Percentiles rank a stretch among this genome's conserved stretches.
These are phyloP conservation scores for Candida sp. DNA, from an alignment of 1,139 yeast species.

Conservation along the genomic window DNA sequence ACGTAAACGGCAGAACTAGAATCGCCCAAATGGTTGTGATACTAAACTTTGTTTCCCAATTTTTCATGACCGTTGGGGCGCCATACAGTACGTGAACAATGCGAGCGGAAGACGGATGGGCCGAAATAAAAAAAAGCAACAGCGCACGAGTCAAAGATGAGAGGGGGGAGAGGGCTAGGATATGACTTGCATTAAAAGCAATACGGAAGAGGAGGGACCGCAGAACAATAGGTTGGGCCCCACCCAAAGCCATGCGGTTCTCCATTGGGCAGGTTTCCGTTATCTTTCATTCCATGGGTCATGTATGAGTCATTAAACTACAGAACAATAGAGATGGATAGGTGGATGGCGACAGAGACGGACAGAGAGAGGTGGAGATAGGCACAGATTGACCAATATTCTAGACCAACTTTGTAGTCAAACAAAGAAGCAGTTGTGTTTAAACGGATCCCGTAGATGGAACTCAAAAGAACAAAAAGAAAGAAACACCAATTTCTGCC, in stretches of 20 bases:
- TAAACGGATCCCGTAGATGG: background rate
- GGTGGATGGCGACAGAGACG: background rate
- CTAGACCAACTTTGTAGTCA: background rate
- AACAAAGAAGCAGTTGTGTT: background rate
- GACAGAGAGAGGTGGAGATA: background rate
- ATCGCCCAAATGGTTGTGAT: background rate
- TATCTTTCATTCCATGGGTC: background rate
- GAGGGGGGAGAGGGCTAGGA: background rate
- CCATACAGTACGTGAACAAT: background rate
- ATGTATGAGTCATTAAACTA: background rate
- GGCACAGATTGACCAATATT: background rate
- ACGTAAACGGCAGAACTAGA: background rate
- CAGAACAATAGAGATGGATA: background rate
- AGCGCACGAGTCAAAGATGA: background rate
- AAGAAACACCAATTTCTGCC: background rate
- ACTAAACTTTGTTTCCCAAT: too few species aligned
- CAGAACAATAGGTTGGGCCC: background rate
- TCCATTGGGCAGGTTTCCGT: background rate
- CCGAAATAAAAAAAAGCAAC: background rate
- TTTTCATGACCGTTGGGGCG: background rate
- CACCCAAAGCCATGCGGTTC: background rate
- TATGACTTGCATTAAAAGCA: background rate
- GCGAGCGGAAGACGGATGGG: too few species aligned
- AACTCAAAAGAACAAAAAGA: background rate
- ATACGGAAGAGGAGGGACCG: background rate